phyloP scores from a whole-genome alignment of 257 asterid genomes.

The Echites panduratus region DNA sequence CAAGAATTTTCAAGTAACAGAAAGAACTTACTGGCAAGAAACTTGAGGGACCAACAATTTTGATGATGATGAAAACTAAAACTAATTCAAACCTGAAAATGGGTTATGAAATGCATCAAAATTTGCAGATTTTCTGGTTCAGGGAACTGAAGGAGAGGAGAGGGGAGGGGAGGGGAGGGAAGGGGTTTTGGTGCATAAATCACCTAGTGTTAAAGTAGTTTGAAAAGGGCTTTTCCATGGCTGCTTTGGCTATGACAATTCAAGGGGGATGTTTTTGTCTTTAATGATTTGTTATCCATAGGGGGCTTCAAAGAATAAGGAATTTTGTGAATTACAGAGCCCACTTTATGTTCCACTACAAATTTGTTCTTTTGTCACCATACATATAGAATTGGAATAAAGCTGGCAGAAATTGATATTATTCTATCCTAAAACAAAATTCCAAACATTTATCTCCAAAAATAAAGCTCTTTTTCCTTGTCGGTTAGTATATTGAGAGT shows the following conservation, averaged over 20 bases:
- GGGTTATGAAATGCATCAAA: conserved; percentile 11
- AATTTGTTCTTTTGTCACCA: conserved; percentile 29
- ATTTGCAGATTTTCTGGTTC: conserved; percentile 3
- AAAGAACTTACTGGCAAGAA: too few relatives aligned
- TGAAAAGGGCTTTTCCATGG: conserved; percentile 31
- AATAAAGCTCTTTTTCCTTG: neutral
- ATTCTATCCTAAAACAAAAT: conserved; percentile 2
- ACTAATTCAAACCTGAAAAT: conserved; percentile 14
- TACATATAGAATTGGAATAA: conserved; percentile 39
- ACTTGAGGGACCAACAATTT: neutral
- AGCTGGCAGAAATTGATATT: conserved; percentile 12
- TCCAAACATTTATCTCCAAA: conserved; percentile 6
- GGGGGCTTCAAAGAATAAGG: conserved; percentile 31
- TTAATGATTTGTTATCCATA: conserved; percentile 31
- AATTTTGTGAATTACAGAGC: conserved; percentile 25
- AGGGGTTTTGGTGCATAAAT: conserved; percentile 13
- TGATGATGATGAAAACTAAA: conserved; percentile 2
- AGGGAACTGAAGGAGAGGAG: conserved; percentile 8
- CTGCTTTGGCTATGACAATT: conserved; percentile 34
- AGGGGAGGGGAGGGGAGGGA: too few relatives aligned
- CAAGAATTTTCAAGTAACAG: neutral
- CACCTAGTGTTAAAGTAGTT: conserved; percentile 24
- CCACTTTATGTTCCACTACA: conserved; percentile 9
- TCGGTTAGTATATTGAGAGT: conserved; percentile 1
- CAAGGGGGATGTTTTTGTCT: conserved; percentile 36